phyloP scores from a whole-genome alignment of 2,329 filamentous ascomycete genomes.

The Fusarium falciforme region DNA sequence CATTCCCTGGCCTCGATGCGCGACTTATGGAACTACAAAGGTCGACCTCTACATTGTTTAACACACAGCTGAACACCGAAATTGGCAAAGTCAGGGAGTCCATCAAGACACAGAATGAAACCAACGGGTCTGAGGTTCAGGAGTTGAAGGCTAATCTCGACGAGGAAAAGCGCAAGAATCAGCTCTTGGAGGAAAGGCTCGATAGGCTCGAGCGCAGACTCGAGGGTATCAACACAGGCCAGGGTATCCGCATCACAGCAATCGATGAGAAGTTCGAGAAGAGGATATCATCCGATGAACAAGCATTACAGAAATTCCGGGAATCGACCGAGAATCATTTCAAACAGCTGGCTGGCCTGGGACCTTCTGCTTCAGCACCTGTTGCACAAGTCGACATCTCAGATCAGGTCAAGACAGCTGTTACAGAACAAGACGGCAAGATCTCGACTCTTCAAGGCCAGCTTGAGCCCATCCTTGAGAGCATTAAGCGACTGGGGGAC shows the following conservation, averaged over 20 bases:
- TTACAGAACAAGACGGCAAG: conserved; percentile 13
- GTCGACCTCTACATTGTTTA: conserved; percentile 5
- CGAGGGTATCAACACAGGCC: conserved; percentile 26
- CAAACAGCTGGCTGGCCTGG: background rate
- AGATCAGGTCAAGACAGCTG: background rate
- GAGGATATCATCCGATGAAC: background rate
- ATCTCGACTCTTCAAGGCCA: conserved; percentile 6
- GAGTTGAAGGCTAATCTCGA: conserved; percentile 21
- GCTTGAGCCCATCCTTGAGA: background rate
- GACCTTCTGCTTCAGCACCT: background rate
- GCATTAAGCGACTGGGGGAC: conserved; percentile 7
- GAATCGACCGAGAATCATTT: background rate
- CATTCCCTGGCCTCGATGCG: background rate
- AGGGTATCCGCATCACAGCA: background rate
- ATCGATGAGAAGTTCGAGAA: conserved; percentile 11
- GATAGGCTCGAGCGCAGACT: conserved; percentile 41
- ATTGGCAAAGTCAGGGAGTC: conserved; percentile 25
- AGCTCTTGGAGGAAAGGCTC: conserved; percentile 24
- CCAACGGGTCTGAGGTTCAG: conserved; percentile 11
- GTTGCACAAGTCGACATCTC: background rate
- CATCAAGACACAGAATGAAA: background rate
- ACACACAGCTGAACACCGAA: conserved; percentile 19
- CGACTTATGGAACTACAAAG: conserved; percentile 11
- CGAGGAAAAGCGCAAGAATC: conserved; percentile 24
- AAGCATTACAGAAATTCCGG: background rate